These are phyloP conservation scores for Nyctanthes arbortristis DNA, from an alignment of 257 asterid genomes.

Conservation along the genomic window DNA sequence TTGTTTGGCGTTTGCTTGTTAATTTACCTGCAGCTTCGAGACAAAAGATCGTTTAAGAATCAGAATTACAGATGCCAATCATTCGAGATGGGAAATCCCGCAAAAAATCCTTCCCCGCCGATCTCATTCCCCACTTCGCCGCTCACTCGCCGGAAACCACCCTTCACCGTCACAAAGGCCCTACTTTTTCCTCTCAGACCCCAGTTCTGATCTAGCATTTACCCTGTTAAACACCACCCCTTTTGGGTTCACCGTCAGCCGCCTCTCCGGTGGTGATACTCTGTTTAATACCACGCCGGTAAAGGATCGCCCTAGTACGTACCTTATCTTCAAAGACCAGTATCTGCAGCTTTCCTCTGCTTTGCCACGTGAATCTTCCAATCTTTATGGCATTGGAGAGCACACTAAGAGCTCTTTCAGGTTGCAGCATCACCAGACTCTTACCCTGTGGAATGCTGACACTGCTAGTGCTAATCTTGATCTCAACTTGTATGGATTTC, in stretches of 20 bases:
- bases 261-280: constrained; percentile 44
- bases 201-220: constrained; percentile 46
- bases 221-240: constrained; percentile 51
- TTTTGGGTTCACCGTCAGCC: constrained; percentile 50
- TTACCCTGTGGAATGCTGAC: constrained; percentile 86
- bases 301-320: constrained; percentile 26
- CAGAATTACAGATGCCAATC: constrained; percentile 47
- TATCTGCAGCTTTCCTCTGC: constrained; percentile 82
- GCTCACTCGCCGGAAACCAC: constrained; percentile 25
- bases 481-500: constrained; percentile 79
- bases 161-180: constrained; percentile 10
- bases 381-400: constrained; percentile 86
- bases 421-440: constrained; percentile 53
- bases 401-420: constrained; percentile 70
- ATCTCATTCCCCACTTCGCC: constrained; percentile 3
- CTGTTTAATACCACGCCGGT: constrained; percentile 41
- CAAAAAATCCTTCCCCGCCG: constrained; percentile 43
- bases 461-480: constrained; percentile 50
- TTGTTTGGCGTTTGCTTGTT: not conserved
- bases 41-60: constrained; percentile 52
- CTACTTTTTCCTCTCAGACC: constrained; percentile 29
- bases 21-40: constrained; percentile 44
- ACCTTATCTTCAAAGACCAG: constrained; percentile 74
- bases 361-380: constrained; percentile 48
- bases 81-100: constrained; percentile 60